A percentile compares a stretch with the other conserved stretches of the same genome.
Conservation (phyloP, 305 asterid genomes). For the Andrographis paniculata region DNA sequence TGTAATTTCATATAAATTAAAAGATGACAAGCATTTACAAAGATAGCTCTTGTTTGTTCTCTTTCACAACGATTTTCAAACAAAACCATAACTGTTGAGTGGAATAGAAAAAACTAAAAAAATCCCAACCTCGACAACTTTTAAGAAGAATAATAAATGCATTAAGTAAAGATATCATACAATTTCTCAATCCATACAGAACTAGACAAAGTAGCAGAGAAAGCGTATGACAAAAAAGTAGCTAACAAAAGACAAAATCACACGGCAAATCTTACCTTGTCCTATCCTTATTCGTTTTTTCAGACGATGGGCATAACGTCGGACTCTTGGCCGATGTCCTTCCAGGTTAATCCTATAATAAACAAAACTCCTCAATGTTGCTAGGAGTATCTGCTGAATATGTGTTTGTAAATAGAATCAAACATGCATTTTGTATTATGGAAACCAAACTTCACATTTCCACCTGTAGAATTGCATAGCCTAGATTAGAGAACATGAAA, state of each 20-base stretch:
- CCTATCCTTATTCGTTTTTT: conserved; percentile 81
- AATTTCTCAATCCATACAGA: not conserved
- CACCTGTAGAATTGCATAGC: no score
- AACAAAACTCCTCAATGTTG: not conserved
- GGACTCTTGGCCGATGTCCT: conserved; percentile 90
- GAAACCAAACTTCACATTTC: no score
- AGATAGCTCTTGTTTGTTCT: no score
- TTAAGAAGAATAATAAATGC: no score
- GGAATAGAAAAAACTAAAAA: no score
- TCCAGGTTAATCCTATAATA: conserved; percentile 75
- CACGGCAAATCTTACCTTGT: conserved; percentile 71
- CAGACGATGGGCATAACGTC: conserved; percentile 78
- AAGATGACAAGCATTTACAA: not conserved
- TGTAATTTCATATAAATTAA: not conserved
- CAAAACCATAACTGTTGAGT: no score
- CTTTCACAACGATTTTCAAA: no score
- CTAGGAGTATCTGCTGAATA: no score
- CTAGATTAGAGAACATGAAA: no score
- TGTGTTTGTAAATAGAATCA: no score
- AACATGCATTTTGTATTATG: no score
- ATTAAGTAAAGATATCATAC: not conserved
- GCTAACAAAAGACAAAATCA: conserved; percentile 12
- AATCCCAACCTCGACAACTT: not conserved
- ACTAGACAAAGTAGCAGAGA: not conserved
- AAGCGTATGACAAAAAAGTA: not conserved